A percentile compares a stretch with the other conserved stretches of the same genome.
Conservation (phyloP, 192 early-diverging fungal species). For the Gaertneriomyces semiglobifer region DNA sequence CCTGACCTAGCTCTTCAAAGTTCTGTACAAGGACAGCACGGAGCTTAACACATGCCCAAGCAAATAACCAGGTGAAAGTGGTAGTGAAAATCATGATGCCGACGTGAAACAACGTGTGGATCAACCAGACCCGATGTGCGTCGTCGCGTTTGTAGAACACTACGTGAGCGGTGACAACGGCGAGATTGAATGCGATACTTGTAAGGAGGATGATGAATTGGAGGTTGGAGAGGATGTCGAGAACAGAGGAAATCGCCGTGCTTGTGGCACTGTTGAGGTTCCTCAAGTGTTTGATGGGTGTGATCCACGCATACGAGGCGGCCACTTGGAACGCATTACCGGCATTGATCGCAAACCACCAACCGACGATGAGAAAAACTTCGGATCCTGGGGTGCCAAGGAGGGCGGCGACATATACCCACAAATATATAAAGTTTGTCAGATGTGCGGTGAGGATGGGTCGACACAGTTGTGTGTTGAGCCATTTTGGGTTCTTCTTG, state of each 20-base stretch:
- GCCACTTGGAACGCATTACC: constrained; percentile 4
- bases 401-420: no score
- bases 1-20: no score
- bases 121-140: not conserved
- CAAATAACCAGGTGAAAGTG: not conserved
- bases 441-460: not conserved
- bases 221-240: not conserved
- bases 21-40: not conserved
- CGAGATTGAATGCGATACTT: not conserved
- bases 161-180: not conserved
- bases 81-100: not conserved
- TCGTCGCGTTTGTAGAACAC: not conserved
- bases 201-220: not conserved
- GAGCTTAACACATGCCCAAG: not conserved
- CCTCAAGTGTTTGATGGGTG: not conserved
- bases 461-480: not conserved
- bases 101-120: not conserved
- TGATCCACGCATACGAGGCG: not conserved
- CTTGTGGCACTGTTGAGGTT: not conserved
- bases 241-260: not conserved
- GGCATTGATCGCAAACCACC: constrained; percentile 3
- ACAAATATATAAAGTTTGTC: no score
- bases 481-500: not conserved
- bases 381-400: no score
- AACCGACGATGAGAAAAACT: no score